Percentiles rank a stretch among this genome's conserved stretches.
Evolutionary conservation across 140 eudicot genomes (phyloP).

Genomic region (Erigeron philadelphicus): DNA sequence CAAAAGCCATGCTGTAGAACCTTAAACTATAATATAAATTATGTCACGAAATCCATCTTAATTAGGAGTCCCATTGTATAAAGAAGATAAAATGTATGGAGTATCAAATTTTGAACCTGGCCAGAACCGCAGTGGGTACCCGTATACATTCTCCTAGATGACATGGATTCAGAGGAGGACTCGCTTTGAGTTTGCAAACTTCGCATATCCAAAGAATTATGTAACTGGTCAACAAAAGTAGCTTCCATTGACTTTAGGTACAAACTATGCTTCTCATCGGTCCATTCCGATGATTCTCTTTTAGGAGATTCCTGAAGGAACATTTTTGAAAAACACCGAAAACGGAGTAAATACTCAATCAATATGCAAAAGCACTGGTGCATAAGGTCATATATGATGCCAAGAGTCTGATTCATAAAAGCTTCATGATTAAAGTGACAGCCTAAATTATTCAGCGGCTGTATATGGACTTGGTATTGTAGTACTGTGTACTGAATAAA

Average conservation of each 20-base stretch:
- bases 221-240: slow-evolving; percentile 62
- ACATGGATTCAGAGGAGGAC: slow-evolving; percentile 28
- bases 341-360: slow-evolving; percentile 6
- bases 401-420: no score
- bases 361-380: background rate
- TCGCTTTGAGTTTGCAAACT: slow-evolving; percentile 35
- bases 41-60: background rate
- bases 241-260: slow-evolving; percentile 85
- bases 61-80: background rate
- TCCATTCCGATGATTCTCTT: slow-evolving; percentile 56
- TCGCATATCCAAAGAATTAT: slow-evolving; percentile 44
- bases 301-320: slow-evolving; percentile 43
- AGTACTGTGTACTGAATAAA: no score
- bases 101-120: slow-evolving; percentile 38
- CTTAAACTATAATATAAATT: slow-evolving; percentile 42
- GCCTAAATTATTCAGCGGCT: no score
- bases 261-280: slow-evolving; percentile 79
- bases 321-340: background rate
- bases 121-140: slow-evolving; percentile 33
- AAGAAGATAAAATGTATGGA: background rate
- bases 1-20: slow-evolving; percentile 59
- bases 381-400: no score
- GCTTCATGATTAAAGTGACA: no score
- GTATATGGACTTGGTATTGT: no score
- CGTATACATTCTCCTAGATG: slow-evolving; percentile 35